Percentiles rank a stretch among this genome's conserved stretches.
phyloP scores from a whole-genome alignment of 2,329 filamentous ascomycete genomes.

The Diaporthe sp. region DNA sequence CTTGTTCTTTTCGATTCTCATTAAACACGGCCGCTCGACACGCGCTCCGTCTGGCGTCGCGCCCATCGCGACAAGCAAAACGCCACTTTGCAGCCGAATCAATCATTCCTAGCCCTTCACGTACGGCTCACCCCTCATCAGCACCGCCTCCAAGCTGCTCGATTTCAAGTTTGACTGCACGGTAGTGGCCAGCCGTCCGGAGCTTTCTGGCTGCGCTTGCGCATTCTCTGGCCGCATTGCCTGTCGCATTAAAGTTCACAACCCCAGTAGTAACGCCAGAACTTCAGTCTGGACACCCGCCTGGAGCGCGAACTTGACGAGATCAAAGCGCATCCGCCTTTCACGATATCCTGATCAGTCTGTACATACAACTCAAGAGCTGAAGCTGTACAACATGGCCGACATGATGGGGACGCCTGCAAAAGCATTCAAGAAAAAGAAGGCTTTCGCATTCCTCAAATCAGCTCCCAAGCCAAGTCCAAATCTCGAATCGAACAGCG shows the following conservation, averaged over 20 bases:
- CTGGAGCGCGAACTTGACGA: background rate
- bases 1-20: slow-evolving; percentile 1
- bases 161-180: background rate
- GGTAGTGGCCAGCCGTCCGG: background rate
- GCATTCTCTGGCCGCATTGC: background rate
- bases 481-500: background rate
- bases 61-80: background rate
- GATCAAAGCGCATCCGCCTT: background rate
- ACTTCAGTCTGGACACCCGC: background rate
- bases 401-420: slow-evolving; percentile 30
- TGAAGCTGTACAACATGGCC: slow-evolving; percentile 16
- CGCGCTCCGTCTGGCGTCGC: slow-evolving; percentile 18
- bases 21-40: slow-evolving; percentile 28
- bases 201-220: background rate
- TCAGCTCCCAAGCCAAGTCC: slow-evolving; percentile 15
- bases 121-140: background rate
- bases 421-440: slow-evolving; percentile 44
- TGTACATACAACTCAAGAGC: background rate
- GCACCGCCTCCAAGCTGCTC: background rate
- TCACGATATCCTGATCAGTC: background rate
- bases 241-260: background rate
- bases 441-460: slow-evolving; percentile 47
- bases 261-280: slow-evolving; percentile 1
- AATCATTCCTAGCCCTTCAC: background rate
- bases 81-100: background rate